Evolutionary conservation across 345 rosid species (phyloP).

Genomic region (Salix caprea): DNA sequence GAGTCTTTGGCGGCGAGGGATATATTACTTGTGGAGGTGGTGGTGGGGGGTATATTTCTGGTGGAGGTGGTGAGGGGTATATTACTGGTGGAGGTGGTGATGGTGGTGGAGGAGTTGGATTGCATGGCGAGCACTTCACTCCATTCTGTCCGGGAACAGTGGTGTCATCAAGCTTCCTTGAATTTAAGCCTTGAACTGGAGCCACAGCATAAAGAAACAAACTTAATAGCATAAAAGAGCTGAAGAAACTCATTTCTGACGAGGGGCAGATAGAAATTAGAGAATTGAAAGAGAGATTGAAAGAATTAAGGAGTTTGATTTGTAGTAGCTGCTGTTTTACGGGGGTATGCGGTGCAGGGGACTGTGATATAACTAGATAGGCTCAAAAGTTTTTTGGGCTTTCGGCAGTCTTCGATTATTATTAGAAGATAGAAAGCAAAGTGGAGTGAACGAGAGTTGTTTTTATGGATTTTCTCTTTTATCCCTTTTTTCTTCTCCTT

Average conservation of each 20-base stretch:
- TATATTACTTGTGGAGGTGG: conserved; percentile 27
- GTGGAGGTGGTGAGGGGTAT: conserved; percentile 41
- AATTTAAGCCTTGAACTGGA: conserved; percentile 11
- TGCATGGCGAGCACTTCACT: conserved; percentile 50
- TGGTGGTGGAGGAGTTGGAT: conserved; percentile 50
- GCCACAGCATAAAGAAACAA: conserved; percentile 19
- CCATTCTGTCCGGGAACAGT: conserved; percentile 14
- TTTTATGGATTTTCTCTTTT: background rate
- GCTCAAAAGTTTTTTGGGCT: background rate
- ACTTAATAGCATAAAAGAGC: background rate
- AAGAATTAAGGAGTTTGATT: background rate
- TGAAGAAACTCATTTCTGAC: background rate
- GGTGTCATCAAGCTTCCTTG: conserved; percentile 34
- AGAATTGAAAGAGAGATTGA: background rate
- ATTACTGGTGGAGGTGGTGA: conserved; percentile 20
- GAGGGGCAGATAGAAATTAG: background rate
- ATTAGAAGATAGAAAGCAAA: background rate
- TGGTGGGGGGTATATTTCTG: conserved; percentile 12
- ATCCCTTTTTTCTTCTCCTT: background rate
- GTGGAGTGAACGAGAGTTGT: conserved; percentile 20
- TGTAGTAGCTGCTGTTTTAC: background rate
- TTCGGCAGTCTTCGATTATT: background rate
- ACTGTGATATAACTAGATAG: background rate
- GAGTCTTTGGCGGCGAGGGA: conserved; percentile 35
- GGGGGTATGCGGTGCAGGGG: conserved; percentile 25